These are phyloP conservation scores for Xylaria grammica DNA, from an alignment of 495 filamentous ascomycete genomes.

Conservation along the genomic window DNA sequence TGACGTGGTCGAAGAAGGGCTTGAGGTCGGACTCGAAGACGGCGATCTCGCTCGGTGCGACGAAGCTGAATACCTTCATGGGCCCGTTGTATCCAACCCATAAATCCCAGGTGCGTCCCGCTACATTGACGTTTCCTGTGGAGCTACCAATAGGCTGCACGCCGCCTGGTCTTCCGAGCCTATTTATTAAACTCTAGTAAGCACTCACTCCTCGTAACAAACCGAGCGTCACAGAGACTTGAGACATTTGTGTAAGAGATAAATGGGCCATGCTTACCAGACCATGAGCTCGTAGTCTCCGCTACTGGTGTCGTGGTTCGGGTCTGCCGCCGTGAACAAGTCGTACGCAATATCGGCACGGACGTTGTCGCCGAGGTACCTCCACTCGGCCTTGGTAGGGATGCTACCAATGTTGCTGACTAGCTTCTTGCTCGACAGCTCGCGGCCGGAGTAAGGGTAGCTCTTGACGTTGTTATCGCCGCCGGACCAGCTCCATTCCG, in stretches of 20 bases:
- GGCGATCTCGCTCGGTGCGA: constrained; percentile 48
- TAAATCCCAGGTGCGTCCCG: constrained; percentile 56
- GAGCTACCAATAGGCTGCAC: constrained; percentile 67
- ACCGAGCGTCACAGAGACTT: background rate
- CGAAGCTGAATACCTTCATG: constrained; percentile 67
- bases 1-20: constrained; percentile 63
- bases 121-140: constrained; percentile 60
- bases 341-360: constrained; percentile 70
- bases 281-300: constrained; percentile 73
- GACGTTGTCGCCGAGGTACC: constrained; percentile 57
- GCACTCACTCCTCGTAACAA: background rate
- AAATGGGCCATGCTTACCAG: constrained; percentile 50
- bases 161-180: constrained; percentile 61
- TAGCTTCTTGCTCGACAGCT: constrained; percentile 51
- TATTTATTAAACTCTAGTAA: constrained; percentile 9
- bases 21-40: constrained; percentile 61
- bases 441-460: constrained; percentile 58
- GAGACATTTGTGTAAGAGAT: background rate
- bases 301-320: constrained; percentile 46
- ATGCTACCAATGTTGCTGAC: constrained; percentile 55
- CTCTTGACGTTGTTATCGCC: constrained; percentile 60
- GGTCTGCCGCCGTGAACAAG: constrained; percentile 60
- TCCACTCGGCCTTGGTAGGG: constrained; percentile 50
- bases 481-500: constrained; percentile 64
- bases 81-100: constrained; percentile 60